Percentiles rank a stretch among this genome's conserved stretches.
Evolutionary conservation across 495 filamentous ascomycete species (phyloP).

Genomic region (Usnea hakonensis): DNA sequence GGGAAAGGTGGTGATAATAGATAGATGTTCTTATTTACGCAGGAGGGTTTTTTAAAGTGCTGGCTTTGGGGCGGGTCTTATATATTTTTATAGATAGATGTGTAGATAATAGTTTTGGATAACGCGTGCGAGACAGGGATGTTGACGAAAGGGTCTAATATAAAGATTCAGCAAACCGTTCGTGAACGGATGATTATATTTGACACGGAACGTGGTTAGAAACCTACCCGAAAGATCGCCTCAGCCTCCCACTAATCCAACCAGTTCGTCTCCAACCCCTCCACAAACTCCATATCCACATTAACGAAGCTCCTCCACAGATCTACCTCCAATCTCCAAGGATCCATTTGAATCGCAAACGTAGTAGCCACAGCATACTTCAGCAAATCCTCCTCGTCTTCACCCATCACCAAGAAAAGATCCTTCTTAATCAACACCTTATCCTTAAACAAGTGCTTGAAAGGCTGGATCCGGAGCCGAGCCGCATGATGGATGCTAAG

Average conservation of each 20-base stretch:
- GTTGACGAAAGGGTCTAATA: too few relatives aligned
- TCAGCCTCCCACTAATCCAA: slow-evolving; percentile 37
- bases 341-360: slow-evolving; percentile 43
- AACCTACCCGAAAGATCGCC: background rate
- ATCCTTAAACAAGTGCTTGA: slow-evolving; percentile 28
- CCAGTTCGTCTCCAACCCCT: slow-evolving; percentile 35
- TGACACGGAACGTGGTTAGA: too few relatives aligned
- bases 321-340: slow-evolving; percentile 46
- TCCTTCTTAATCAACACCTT: slow-evolving; percentile 35
- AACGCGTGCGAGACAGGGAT: too few relatives aligned
- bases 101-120: too few relatives aligned
- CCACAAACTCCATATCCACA: slow-evolving; percentile 39
- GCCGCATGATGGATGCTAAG: slow-evolving; percentile 37
- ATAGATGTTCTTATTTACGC: too few relatives aligned
- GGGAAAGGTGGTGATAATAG: too few relatives aligned
- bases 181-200: too few relatives aligned
- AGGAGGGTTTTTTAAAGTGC: too few relatives aligned
- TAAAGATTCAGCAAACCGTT: too few relatives aligned
- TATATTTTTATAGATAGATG: too few relatives aligned
- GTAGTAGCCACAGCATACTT: slow-evolving; percentile 33
- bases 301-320: slow-evolving; percentile 48
- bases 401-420: slow-evolving; percentile 40
- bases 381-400: slow-evolving; percentile 36
- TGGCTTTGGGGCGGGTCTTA: too few relatives aligned
- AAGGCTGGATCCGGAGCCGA: slow-evolving; percentile 28